Evolutionary conservation across 2,329 filamentous ascomycete species (phyloP), one percentile per base, ranked within the genome.

Genomic region (Diaporthe sp.): DNA sequence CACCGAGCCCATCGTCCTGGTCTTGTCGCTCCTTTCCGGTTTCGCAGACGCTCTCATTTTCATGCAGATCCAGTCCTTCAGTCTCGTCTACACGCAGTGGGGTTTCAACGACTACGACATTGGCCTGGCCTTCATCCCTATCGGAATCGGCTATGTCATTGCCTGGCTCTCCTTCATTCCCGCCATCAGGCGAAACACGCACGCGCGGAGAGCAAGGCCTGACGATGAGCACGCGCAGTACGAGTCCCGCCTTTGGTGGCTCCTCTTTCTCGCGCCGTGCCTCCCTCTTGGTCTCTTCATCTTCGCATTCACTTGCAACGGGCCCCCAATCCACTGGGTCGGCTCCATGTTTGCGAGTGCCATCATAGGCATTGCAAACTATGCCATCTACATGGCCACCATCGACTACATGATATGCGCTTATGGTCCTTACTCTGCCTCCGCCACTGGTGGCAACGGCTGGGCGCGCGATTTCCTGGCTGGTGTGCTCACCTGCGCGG

Each of bases 391-490:
- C 84, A 93, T 94, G 90, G 91, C 92, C 1, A 94, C 92, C 1
- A 93, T 94, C 78, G 92, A 95, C 82, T 95, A 95, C 84, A 94
- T 94, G 90, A 90, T 94, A 49, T 92, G 91, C 75, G 92, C 93
- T 0, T 94, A 95, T 79, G 94, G 93, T 0, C 90, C 91, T 0
- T 95, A 94, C 81, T 91, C 92, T 2, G 93, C 93, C 1, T 94
- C 92, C 0, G 94, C 94, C 0, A 95, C 93, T 0, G 94, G 93
- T 55, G 93, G 93, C 28, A 95, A 95, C 77, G 94, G 93, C 2
- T 94, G 93, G 84, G 89, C 92, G 3, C 89, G 94, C 78, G 93
- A 95, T 80, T 92, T 95, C 83, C 85, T 95, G 0, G 94, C 93
- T 2, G 93, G 94, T 82, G 87, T 94, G 12, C 89, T 94, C 1